These are phyloP conservation scores for Lipomyces spencermartinsiae DNA, from an alignment of 805 yeast genomes.

Conservation along the genomic window DNA sequence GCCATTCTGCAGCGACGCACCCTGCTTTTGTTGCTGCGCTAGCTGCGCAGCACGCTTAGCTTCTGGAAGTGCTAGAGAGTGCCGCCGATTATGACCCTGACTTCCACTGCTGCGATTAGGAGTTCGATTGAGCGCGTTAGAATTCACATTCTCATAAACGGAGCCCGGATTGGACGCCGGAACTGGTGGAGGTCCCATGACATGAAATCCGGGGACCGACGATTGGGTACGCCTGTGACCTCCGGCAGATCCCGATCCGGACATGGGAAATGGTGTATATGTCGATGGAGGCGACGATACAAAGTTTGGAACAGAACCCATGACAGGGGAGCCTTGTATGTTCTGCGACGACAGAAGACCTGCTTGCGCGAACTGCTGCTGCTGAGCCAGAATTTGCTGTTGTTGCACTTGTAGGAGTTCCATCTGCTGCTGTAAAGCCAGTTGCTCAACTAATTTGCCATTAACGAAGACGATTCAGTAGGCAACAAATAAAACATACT, in stretches of 20 bases:
- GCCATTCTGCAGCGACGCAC: conserved; percentile 22
- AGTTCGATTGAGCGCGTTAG: conserved; percentile 20
- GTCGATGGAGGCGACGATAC: conserved; percentile 26
- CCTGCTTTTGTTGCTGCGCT: conserved; percentile 66
- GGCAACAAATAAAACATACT: conserved; percentile 51
- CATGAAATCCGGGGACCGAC: conserved; percentile 37
- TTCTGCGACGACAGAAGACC: conserved; percentile 40
- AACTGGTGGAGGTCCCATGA: conserved; percentile 25
- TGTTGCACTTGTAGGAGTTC: conserved; percentile 92
- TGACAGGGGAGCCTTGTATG: conserved; percentile 20
- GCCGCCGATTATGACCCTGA: conserved; percentile 86
- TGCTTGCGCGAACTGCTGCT: conserved; percentile 52
- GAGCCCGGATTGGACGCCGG: conserved; percentile 7
- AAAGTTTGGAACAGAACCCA: conserved; percentile 26
- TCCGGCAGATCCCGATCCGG: conserved; percentile 13
- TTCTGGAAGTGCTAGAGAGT: conserved; percentile 87
- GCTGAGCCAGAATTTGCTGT: conserved; percentile 80
- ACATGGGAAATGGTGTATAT: conserved; percentile 18
- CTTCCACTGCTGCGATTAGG: conserved; percentile 27
- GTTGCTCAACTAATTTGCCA: conserved; percentile 60
- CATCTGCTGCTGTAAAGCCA: conserved; percentile 83
- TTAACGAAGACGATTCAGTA: not conserved
- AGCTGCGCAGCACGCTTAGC: conserved; percentile 97
- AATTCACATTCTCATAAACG: conserved; percentile 15
- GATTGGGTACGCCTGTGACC: conserved; percentile 50